phyloP scores from a whole-genome alignment of 139 green algal species.

The Coelastrella sp. region DNA sequence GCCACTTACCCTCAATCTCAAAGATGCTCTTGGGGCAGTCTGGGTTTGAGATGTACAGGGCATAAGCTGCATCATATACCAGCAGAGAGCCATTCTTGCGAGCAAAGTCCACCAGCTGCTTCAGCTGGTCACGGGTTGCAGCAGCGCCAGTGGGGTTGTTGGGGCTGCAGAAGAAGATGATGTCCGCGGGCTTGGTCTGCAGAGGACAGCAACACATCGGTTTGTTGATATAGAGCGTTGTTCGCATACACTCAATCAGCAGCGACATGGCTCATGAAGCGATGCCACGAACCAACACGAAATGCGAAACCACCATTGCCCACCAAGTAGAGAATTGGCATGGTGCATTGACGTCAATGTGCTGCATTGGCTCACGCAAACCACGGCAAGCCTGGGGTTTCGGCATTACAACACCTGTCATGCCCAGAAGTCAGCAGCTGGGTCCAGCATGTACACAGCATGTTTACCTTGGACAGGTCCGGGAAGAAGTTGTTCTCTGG shows the following conservation, averaged over 20 bases:
- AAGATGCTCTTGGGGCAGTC: constrained; percentile 97
- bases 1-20: constrained; percentile 85
- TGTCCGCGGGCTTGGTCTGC: constrained; percentile 87
- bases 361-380: too few species aligned
- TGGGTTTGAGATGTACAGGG: constrained; percentile 95
- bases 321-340: too few species aligned
- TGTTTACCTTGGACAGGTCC: constrained; percentile 68
- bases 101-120: constrained; percentile 92
- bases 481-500: constrained; percentile 99
- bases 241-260: background rate
- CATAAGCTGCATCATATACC: constrained; percentile 99
- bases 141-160: constrained; percentile 98
- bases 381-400: too few species aligned
- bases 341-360: too few species aligned
- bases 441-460: background rate
- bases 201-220: background rate
- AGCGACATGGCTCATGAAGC: too few species aligned
- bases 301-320: too few species aligned
- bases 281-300: too few species aligned
- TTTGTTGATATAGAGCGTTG: background rate
- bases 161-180: constrained; percentile 99
- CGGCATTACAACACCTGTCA: too few species aligned
- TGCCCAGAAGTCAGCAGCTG: background rate
- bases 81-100: constrained; percentile 90
- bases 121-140: constrained; percentile 94